Evolutionary conservation across 2,329 filamentous ascomycete species (phyloP), one percentile per base, ranked within the genome.

Genomic region (Colletotrichum liaoningense): DNA sequence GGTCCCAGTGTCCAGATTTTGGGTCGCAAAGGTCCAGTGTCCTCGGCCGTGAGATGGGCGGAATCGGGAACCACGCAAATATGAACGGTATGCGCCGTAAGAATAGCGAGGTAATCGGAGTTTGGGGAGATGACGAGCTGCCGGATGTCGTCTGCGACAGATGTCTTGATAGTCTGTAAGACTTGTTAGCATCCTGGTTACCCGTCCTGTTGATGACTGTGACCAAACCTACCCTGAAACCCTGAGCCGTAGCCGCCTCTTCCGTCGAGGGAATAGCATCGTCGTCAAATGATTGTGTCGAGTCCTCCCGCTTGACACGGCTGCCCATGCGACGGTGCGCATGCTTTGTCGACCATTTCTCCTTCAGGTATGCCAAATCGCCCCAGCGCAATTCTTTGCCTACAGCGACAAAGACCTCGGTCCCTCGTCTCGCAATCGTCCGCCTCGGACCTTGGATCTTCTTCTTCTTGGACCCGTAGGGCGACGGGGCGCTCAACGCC

Each of bases 341-440:
- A 63, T 79, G 78, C 35, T 79, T 80, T 24, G 76, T 78, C 26
- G 80, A 74, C 83, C 83, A 85, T 63, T 79, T 81, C 74, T 92
- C 93, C 85, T 97, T 97, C 79, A 98, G 82, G 72, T 92, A 90
- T 64, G 91, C 90, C 68, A 99, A 84, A 83, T 98, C 94, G 11
- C 94, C 93, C 95, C 97, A 99, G 81, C 95, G 90, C 74, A 99
- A 93, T 82, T 98, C 94, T 78, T 93, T 95, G 62, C 95, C 95
- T 54, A 93, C 92, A 24, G 95, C 95, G 14, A 95, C 92, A 80
- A 98, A 98, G 11, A 98, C 86, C 79, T 99, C 95, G 1, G 94
- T 95, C 19, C 94, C 95, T 72, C 96, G 89, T 63, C 90, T 91
- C 11, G 95, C 95, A 78, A 98, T 92, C 0, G 92, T 95, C 75